phyloP scores from a whole-genome alignment of 2,329 filamentous ascomycete genomes.

The Rhytidhysteron rufulum region DNA sequence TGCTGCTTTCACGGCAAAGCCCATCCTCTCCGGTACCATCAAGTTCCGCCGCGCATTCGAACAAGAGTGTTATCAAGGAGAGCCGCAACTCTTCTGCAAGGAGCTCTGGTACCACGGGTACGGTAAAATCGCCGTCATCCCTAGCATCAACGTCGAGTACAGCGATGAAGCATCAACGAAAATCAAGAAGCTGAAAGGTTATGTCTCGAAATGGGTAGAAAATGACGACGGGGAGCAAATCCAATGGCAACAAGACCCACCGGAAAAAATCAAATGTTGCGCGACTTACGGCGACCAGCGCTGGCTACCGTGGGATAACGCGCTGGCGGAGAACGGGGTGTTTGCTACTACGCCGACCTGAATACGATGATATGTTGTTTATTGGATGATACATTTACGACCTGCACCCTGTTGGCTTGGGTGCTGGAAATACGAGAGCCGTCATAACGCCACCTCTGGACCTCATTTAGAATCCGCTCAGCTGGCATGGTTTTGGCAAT shows the following conservation, averaged over 20 bases:
- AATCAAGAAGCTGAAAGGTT: conserved; percentile 50
- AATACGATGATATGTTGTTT: too few species aligned
- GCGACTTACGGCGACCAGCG: conserved; percentile 38
- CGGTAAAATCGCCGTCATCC: conserved; percentile 51
- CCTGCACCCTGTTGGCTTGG: too few species aligned
- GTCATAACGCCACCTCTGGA: too few species aligned
- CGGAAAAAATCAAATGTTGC: conserved; percentile 45
- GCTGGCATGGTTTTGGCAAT: too few species aligned
- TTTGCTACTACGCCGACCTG: too few species aligned
- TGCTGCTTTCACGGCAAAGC: conserved; percentile 42
- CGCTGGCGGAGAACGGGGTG: too few species aligned
- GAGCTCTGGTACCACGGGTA: conserved; percentile 39
- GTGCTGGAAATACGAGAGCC: too few species aligned
- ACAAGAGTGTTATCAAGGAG: conserved; percentile 49
- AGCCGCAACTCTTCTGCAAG: conserved; percentile 53
- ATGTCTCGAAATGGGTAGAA: conserved; percentile 36
- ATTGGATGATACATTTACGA: too few species aligned
- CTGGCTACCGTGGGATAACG: conserved; percentile 43
- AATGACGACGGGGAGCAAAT: conserved; percentile 21
- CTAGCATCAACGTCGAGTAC: conserved; percentile 52
- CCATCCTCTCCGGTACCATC: conserved; percentile 40
- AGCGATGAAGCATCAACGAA: conserved; percentile 38
- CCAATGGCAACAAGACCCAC: conserved; percentile 40
- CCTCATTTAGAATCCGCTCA: too few species aligned
- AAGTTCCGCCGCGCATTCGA: conserved; percentile 38